These are phyloP conservation scores for Arctium lappa DNA, from an alignment of 129 eudicot genomes.

Conservation along the genomic window DNA sequence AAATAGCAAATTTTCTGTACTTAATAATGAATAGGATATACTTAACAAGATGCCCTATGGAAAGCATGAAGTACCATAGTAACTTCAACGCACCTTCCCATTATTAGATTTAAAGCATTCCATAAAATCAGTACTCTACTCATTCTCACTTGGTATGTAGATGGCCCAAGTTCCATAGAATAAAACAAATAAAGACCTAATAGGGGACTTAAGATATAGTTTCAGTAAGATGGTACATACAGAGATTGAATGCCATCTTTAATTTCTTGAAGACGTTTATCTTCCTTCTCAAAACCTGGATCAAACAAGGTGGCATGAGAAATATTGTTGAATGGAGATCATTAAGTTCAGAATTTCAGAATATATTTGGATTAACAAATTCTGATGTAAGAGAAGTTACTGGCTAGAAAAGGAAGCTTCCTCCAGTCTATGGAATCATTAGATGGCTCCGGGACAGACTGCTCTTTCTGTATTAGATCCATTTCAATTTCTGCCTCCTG, in stretches of 20 bases:
- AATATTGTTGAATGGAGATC: slow-evolving; percentile 1
- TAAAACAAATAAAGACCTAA: background rate
- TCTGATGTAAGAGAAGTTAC: slow-evolving; percentile 31
- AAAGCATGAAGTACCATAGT: background rate
- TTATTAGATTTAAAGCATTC: background rate
- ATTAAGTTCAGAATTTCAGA: background rate
- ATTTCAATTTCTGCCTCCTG: slow-evolving; percentile 93
- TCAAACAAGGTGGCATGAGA: slow-evolving; percentile 7
- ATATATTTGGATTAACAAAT: slow-evolving; percentile 3
- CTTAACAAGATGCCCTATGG: background rate
- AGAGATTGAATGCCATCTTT: slow-evolving; percentile 65
- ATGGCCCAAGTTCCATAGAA: background rate
- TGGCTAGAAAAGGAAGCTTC: slow-evolving; percentile 50
- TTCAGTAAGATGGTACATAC: slow-evolving; percentile 43
- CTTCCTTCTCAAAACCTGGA: slow-evolving; percentile 61
- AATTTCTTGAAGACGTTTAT: slow-evolving; percentile 71
- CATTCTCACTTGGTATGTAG: background rate
- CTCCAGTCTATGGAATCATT: slow-evolving; percentile 41
- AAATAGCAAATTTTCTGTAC: background rate
- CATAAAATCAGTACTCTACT: background rate
- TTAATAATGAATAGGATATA: background rate
- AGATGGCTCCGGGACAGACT: slow-evolving; percentile 36
- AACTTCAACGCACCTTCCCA: background rate
- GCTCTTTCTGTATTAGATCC: slow-evolving; percentile 72
- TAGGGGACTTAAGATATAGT: background rate